These are phyloP conservation scores for Aristolochia contorta DNA, from an alignment of 164 flowering plant genomes.

Conservation along the genomic window DNA sequence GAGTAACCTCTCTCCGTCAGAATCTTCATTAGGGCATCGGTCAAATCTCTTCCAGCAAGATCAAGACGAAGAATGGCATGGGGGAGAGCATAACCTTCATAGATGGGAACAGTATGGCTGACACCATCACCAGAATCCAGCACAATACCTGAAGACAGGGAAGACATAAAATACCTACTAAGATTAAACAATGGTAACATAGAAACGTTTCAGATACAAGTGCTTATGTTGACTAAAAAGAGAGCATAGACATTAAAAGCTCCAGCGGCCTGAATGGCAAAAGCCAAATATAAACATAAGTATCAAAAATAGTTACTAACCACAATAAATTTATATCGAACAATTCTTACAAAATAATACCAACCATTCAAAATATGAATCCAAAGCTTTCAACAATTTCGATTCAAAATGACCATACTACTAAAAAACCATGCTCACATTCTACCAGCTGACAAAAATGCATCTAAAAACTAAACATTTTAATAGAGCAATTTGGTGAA, in stretches of 20 bases:
- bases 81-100: constrained; percentile 19
- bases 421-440: neutral
- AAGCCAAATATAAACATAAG: neutral
- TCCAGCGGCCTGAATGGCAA: neutral
- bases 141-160: constrained; percentile 10
- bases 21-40: constrained; percentile 15
- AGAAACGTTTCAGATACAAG: neutral
- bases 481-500: neutral
- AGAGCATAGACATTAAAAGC: neutral
- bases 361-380: neutral
- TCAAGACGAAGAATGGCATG: constrained; percentile 18
- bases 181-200: neutral
- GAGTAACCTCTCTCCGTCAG: constrained; percentile 13
- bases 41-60: constrained; percentile 15
- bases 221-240: neutral
- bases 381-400: neutral
- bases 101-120: constrained; percentile 19
- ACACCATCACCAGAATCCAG: constrained; percentile 22
- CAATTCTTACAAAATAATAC: neutral
- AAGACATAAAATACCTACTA: neutral
- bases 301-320: neutral
- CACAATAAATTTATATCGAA: neutral
- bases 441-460: too few species aligned
- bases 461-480: neutral
- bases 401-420: neutral